These are phyloP conservation scores for Hypoxylon crocopeplum DNA, from an alignment of 495 filamentous ascomycete species.

Conservation along the genomic window DNA sequence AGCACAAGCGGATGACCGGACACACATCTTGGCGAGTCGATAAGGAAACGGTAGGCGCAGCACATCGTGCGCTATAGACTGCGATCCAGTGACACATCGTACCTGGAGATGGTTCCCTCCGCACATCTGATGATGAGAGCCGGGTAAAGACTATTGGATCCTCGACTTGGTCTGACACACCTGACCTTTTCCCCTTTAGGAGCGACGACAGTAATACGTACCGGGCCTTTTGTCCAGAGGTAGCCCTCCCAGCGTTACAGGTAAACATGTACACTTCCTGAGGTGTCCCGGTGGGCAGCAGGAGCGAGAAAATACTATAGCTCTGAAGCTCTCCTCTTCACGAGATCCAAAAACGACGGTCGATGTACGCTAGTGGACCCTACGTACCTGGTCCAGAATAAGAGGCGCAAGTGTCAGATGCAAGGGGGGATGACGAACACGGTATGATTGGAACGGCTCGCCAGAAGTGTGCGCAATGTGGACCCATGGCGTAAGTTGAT, in stretches of 20 bases:
- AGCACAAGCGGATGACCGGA: constrained; percentile 38
- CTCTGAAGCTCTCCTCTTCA: constrained; percentile 17
- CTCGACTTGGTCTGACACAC: constrained; percentile 38
- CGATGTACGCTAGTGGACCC: constrained; percentile 32
- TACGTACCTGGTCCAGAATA: constrained; percentile 26
- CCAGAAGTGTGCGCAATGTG: constrained; percentile 20
- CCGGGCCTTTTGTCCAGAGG: constrained; percentile 16
- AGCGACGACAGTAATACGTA: constrained; percentile 34
- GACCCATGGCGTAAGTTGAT: constrained; percentile 31
- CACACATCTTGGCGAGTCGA: constrained; percentile 39
- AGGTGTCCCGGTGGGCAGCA: constrained; percentile 15
- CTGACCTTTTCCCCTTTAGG: constrained; percentile 38
- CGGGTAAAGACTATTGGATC: constrained; percentile 34
- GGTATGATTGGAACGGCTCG: constrained; percentile 32
- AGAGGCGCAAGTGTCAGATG: constrained; percentile 38
- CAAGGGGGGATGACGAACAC: constrained; percentile 24
- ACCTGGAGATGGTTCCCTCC: constrained; percentile 37
- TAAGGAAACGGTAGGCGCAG: constrained; percentile 38
- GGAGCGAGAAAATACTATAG: constrained; percentile 13
- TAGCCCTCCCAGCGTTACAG: constrained; percentile 10
- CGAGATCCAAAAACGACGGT: constrained; percentile 23
- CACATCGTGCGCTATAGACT: constrained; percentile 33
- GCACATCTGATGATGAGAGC: constrained; percentile 37
- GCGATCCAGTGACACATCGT: constrained; percentile 40
- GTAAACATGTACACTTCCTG: constrained; percentile 12